Conservation (phyloP, 2,329 filamentous ascomycete species). For the Plectosphaerella cucumerina region DNA sequence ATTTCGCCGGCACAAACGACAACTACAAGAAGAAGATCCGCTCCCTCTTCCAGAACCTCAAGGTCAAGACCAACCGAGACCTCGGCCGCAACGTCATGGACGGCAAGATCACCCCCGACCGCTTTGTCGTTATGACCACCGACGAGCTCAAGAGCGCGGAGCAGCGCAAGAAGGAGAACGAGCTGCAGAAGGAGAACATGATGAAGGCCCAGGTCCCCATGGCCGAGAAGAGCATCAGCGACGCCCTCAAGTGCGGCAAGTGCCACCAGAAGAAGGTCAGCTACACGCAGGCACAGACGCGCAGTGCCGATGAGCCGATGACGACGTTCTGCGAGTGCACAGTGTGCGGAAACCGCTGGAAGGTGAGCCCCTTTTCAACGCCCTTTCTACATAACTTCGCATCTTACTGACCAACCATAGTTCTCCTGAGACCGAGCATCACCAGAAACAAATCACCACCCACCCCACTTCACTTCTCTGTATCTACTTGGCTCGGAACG, state of each 20-base stretch:
- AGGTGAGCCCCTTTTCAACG: no score
- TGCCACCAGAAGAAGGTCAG: slow-evolving; percentile 92
- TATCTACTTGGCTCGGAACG: no score
- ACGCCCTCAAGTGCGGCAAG: slow-evolving; percentile 82
- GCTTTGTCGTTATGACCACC: slow-evolving; percentile 81
- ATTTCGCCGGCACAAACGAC: slow-evolving; percentile 65
- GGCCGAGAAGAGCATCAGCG: slow-evolving; percentile 85
- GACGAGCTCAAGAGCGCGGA: slow-evolving; percentile 89
- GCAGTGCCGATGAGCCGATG: slow-evolving; percentile 92
- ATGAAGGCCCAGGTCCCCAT: slow-evolving; percentile 93
- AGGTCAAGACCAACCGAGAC: slow-evolving; percentile 80
- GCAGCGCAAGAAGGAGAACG: slow-evolving; percentile 69
- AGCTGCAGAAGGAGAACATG: slow-evolving; percentile 88
- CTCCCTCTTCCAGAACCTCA: slow-evolving; percentile 90
- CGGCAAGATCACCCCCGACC: slow-evolving; percentile 66
- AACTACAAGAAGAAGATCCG: slow-evolving; percentile 87
- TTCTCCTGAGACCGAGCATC: slow-evolving; percentile 10
- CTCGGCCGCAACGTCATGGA: slow-evolving; percentile 72
- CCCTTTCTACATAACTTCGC: no score
- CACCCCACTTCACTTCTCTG: no score
- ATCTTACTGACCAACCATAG: neutral
- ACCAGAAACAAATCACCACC: no score
- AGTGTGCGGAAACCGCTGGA: slow-evolving; percentile 67
- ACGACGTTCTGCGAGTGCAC: slow-evolving; percentile 72
- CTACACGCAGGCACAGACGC: slow-evolving; percentile 94